Evolutionary conservation across 176 grass and related monocot species (phyloP).

Genomic region (Otatea glauca): DNA sequence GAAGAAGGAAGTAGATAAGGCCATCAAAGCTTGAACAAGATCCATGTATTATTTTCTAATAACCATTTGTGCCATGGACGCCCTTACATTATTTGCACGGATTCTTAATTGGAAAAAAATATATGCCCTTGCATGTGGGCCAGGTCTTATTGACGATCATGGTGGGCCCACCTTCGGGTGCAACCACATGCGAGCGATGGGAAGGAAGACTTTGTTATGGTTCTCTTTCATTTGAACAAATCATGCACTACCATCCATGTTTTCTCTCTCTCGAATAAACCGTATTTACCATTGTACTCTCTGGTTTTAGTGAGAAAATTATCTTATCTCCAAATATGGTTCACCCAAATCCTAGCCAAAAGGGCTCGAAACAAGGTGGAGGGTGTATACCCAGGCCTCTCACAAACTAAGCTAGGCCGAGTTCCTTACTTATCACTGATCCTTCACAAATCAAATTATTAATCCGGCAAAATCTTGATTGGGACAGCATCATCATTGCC

Average conservation of each 20-base stretch:
- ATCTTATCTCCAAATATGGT: not conserved
- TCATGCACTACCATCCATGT: not conserved
- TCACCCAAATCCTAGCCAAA: not conserved
- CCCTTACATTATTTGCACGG: not conserved
- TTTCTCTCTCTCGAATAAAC: not conserved
- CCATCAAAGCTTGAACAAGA: not conserved
- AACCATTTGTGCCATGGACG: not conserved
- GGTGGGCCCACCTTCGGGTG: not conserved
- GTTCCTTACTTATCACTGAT: too few species aligned
- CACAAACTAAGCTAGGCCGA: too few species aligned
- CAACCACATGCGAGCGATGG: not conserved
- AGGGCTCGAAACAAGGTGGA: too few species aligned
- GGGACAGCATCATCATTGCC: not conserved
- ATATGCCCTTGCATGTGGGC: not conserved
- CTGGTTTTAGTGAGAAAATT: not conserved
- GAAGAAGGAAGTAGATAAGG: not conserved
- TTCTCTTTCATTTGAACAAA: constrained; percentile 6
- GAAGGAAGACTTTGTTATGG: not conserved
- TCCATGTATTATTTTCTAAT: not conserved
- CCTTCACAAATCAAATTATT: not conserved
- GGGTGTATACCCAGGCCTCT: too few species aligned
- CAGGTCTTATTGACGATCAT: not conserved
- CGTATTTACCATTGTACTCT: not conserved
- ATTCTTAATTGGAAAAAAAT: not conserved
- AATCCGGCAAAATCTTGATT: not conserved